These are phyloP conservation scores for Aspergillus viridinutans DNA, from an alignment of 2,329 filamentous ascomycete species.

Conservation along the genomic window DNA sequence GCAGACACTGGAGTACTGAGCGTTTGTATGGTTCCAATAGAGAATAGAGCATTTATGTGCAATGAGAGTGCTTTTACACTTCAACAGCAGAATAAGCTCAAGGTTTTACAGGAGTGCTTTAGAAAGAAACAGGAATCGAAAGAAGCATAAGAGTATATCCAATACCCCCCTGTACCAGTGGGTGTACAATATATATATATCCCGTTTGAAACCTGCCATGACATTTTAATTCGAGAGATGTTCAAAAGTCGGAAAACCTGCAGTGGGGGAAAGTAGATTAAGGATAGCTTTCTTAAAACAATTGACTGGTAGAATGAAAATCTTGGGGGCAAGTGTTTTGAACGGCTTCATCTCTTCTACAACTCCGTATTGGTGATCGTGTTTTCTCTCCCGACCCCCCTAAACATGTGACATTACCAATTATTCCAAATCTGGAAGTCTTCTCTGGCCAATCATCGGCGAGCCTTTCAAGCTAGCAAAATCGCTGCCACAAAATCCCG, in stretches of 20 bases:
- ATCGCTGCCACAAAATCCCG: neutral
- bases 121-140: neutral
- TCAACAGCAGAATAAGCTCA: neutral
- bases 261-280: neutral
- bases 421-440: neutral
- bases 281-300: neutral
- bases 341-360: neutral
- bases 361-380: no score
- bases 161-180: neutral
- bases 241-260: neutral
- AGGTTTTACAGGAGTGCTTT: neutral
- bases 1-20: slow-evolving; percentile 61
- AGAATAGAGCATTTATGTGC: neutral
- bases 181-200: neutral
- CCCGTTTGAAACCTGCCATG: no score
- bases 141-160: neutral
- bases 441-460: neutral
- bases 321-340: no score
- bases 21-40: slow-evolving; percentile 8
- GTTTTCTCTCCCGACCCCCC: no score
- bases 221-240: neutral
- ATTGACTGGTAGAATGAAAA: neutral
- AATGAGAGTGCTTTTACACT: neutral
- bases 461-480: neutral
- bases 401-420: neutral